Evolutionary conservation across 768 basidiomycete species (phyloP), one percentile per base, ranked within the genome.

Genomic region (Serendipita sp.): DNA sequence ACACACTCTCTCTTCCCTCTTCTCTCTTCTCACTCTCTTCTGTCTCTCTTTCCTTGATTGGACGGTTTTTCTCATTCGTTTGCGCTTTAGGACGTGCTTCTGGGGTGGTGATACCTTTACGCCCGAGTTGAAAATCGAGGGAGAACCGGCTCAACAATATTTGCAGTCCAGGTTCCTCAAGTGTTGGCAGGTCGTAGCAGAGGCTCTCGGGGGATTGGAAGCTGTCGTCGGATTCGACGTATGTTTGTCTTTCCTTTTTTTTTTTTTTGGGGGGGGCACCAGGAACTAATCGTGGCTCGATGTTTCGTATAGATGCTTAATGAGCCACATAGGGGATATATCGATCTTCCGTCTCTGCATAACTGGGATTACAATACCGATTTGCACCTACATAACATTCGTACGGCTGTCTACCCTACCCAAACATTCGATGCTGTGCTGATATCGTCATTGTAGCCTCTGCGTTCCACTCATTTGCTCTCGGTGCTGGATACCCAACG

Each of bases 341-440:
- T 95, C 66, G 82, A 86, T 63, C 76, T 96, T 3, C 79, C 81
- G 30, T 90, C 91, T 0, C 77, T 96, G 51, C 85, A 96, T 68
- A 77, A 78, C 8, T 97, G 91, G 75, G 86, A 97, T 74, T 96
- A 96, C 73, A 96, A 92, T 67, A 93, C 92, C 1, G 93, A 97
- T 70, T 82, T 99, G 13, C 94, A 96, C 69, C 79, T 97, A 44
- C 81, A 84, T 2, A 77, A 84, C 68, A 80, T 88, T 68, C 87
- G 89, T 85, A 72, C 78, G 86, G 82, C 48, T 4, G 3, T 13
- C 10, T 51, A 23, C 41, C 58, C 13, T 41, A 13, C 13, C 7
- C 38, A 13, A 41, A 1, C 13, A 45, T 7, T 38, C 35, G 63
- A 47, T 30, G 2, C 1, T 34, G 36, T 64, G 2, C 11, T n/a